Base-by-base conservation (phyloP, 2,329 filamentous ascomycete species). In the Arthrobotrys musiformis region DNA sequence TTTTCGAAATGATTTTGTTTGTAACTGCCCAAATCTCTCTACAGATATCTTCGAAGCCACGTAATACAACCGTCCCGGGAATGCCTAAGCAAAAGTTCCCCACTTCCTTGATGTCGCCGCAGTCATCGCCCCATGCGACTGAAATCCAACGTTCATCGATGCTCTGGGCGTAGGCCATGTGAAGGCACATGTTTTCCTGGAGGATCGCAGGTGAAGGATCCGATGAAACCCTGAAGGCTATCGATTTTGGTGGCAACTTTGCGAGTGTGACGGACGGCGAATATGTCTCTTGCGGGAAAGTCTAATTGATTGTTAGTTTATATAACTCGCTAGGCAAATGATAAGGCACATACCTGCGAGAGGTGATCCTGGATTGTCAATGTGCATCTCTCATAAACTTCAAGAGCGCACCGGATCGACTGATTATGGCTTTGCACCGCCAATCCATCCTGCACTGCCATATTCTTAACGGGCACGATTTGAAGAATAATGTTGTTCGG, bases 1-100 rank as follows among this genome's bases (percentile, higher is more conserved):
- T 89, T 15, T 86, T 85, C 0, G 90, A 88, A 35, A 93, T 88
- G 33, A 94, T 87, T n/a, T 91, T 90, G 30, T 91, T 85, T 0
- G 92, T 94, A 0, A 90, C 91, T 68, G 90, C 88, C 92, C 92
- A 94, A 2, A 95, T 91, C 80, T 94, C 92, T 56, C 88, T 86
- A 0, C 89, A 89, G n/a, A 93, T 85, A 22, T 92, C 89, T 13
- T 85, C 85, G 78, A 93, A 88, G 0, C 85, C 81, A 13, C 85
- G 87, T 6, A 87, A 85, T 1, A 87, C 81, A 0, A 85, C 82
- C 67, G 86, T 85, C 79, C 87, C 85, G 83, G 89, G 87, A 77
- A 90, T 85, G 15, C 89, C 86, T 50, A 94, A 84, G 80, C 91
- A 92, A 82, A 93, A 94, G 0, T 91, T 91, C 0, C 90, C 88